phyloP scores from a whole-genome alignment of 78 protist genomes.

The Thecamonas trahens region DNA sequence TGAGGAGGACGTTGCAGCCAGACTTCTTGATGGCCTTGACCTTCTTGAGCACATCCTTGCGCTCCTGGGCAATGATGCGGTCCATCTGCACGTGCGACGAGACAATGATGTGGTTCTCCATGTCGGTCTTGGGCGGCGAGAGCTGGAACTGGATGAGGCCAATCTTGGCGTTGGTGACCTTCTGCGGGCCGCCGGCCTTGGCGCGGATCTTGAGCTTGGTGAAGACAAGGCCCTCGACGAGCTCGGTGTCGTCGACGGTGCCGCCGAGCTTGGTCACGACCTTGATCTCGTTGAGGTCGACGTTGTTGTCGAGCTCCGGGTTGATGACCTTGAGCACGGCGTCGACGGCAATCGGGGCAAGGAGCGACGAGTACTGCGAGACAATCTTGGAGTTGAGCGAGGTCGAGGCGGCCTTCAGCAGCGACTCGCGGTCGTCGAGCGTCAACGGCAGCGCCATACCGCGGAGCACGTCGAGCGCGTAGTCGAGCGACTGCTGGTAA shows the following conservation, averaged over 20 bases:
- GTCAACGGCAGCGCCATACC: constrained; percentile 78
- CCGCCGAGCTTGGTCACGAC: constrained; percentile 70
- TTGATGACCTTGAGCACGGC: constrained; percentile 84
- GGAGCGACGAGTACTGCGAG: constrained; percentile 74
- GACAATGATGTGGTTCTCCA: constrained; percentile 75
- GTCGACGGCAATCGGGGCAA: constrained; percentile 98
- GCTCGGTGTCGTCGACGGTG: constrained; percentile 95
- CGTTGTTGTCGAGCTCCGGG: constrained; percentile 52
- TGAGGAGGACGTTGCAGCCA: constrained; percentile 95
- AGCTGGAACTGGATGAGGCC: constrained; percentile 98
- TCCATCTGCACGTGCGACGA: constrained; percentile 90
- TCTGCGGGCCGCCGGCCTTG: constrained; percentile 85
- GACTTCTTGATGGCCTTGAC: constrained; percentile 83
- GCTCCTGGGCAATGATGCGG: constrained; percentile 87
- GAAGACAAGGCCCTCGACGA: constrained; percentile 88
- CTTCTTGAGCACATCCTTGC: constrained; percentile 84
- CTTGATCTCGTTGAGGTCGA: constrained; percentile 75
- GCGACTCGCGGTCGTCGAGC: constrained; percentile 72
- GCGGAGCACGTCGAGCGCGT: constrained; percentile 57
- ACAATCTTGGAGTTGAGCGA: constrained; percentile 97
- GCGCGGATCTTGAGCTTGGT: constrained; percentile 67
- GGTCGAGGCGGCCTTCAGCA: constrained; percentile 88
- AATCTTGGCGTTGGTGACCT: constrained; percentile 93
- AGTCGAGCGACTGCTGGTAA: constrained; percentile 51
- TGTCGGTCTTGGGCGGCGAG: constrained; percentile 98